These are phyloP conservation scores for Lentinula sp. DNA, from an alignment of 768 basidiomycete genomes.

Conservation along the genomic window DNA sequence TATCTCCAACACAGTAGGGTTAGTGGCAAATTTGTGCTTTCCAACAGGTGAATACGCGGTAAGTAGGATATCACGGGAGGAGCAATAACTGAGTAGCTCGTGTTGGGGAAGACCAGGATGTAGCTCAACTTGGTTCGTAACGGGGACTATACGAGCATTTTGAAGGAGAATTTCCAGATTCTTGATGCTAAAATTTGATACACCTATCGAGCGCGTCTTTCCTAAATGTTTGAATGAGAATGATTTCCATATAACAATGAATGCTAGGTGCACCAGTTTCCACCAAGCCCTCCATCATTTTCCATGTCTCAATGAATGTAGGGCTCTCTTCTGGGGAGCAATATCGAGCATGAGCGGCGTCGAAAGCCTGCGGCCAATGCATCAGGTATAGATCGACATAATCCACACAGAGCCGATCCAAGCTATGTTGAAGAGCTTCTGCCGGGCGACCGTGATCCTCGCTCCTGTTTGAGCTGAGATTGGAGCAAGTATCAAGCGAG, in stretches of 20 bases:
- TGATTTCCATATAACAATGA: conserved; percentile 20
- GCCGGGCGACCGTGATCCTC: conserved; percentile 28
- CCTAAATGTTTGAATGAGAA: conserved; percentile 19
- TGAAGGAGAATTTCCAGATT: conserved; percentile 28
- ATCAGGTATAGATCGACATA: conserved; percentile 47
- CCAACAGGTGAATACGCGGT: conserved; percentile 45
- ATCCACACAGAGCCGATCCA: conserved; percentile 27
- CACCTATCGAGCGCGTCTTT: conserved; percentile 35
- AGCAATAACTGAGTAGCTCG: conserved; percentile 36
- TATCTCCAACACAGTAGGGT: conserved; percentile 20
- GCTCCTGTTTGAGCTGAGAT: conserved; percentile 13
- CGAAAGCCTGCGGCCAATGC: conserved; percentile 29
- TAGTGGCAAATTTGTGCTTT: conserved; percentile 19
- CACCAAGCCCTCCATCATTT: conserved; percentile 32
- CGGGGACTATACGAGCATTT: conserved; percentile 34
- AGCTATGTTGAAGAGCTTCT: conserved; percentile 25
- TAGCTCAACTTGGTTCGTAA: conserved; percentile 35
- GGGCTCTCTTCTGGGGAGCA: conserved; percentile 18
- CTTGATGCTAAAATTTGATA: conserved; percentile 46
- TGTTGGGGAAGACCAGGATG: conserved; percentile 42
- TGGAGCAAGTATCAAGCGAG: conserved; percentile 17
- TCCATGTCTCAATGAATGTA: conserved; percentile 33
- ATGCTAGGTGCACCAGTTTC: conserved; percentile 21
- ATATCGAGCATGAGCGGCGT: not conserved
- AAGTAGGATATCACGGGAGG: conserved; percentile 32